Evolutionary conservation across 805 yeast species (phyloP), one percentile per base, ranked within the genome.

Genomic region (Naumovozyma baii): DNA sequence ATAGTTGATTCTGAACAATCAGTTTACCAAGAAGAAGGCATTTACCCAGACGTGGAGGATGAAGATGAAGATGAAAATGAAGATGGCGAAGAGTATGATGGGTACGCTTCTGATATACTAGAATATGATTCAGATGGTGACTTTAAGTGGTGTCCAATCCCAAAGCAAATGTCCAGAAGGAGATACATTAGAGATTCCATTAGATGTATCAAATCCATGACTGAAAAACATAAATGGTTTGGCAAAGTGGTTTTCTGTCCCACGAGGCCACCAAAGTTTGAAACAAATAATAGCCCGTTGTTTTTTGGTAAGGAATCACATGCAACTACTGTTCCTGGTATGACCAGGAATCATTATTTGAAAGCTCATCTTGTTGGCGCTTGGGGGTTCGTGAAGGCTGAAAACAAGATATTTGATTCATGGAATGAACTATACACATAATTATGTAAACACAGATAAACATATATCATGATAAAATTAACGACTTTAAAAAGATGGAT

Each of bases 161-260:
- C 60, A 12, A 68, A 66, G 42, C 41, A 50, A 16, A 49, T 55
- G 18, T 49, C 68, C 2, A 55, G 63, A 36, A 59, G 68, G 22
- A 72, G 70, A 43, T 64, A 62, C 44, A 62, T 71, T 33, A 65
- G 72, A 34, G 76, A 76, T 51, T 69, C 78, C 14, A 52, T 76
- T 26, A 67, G 80, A 36, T 77, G 83, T 46, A 72, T 77, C 18
- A 72, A 67, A 47, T 72, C 79, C 3, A 61, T 77, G 39, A 62
- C 69, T 1, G 64, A 64, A 44, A 74, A 71, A 34, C 78, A 75
- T 33, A 47, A 65, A 7, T 77, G 83, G 82, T 57, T 69, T 17
- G 73, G 75, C 33, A 72, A 66, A 48, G 52, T 63, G 22, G 47
- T 73, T 16, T 66, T 69, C 25, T 65, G 65, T 3, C 52, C 57